Conservation (phyloP, 2,329 filamentous ascomycete genomes). For the Aureobasidium sp. region DNA sequence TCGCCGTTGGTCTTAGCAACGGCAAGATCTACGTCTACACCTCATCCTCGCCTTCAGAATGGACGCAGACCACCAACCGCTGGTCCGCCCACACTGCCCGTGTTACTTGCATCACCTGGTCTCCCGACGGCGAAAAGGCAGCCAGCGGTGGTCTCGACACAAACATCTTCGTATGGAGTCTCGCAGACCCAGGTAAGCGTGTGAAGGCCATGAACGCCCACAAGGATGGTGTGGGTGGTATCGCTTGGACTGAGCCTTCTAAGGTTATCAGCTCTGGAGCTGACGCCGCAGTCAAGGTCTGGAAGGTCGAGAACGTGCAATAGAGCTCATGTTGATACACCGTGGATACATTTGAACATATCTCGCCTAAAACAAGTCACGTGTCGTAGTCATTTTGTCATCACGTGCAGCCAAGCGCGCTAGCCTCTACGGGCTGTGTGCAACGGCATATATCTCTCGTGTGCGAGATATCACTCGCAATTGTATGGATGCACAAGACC, state of each 20-base stretch:
- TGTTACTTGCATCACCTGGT: constrained; percentile 67
- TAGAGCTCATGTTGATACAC: background rate
- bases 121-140: constrained; percentile 64
- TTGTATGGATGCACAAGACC: no score
- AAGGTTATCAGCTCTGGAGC: constrained; percentile 73
- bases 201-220: constrained; percentile 82
- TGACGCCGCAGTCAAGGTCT: constrained; percentile 87
- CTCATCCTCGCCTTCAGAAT: constrained; percentile 36
- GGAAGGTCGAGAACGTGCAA: constrained; percentile 54
- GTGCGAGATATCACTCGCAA: no score
- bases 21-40: constrained; percentile 84
- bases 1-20: constrained; percentile 73
- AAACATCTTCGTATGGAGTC: constrained; percentile 85
- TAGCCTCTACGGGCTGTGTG: no score
- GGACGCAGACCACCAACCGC: constrained; percentile 67
- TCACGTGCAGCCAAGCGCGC: background rate
- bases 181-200: constrained; percentile 71
- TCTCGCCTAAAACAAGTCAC: background rate
- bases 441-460: no score
- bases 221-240: constrained; percentile 88
- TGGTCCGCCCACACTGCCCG: constrained; percentile 65
- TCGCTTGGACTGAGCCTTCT: constrained; percentile 62
- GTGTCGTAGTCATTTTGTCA: background rate
- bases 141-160: constrained; percentile 84
- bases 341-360: background rate